phyloP scores from a whole-genome alignment of 768 basidiomycete species.

The Auricularia auricula-judae region DNA sequence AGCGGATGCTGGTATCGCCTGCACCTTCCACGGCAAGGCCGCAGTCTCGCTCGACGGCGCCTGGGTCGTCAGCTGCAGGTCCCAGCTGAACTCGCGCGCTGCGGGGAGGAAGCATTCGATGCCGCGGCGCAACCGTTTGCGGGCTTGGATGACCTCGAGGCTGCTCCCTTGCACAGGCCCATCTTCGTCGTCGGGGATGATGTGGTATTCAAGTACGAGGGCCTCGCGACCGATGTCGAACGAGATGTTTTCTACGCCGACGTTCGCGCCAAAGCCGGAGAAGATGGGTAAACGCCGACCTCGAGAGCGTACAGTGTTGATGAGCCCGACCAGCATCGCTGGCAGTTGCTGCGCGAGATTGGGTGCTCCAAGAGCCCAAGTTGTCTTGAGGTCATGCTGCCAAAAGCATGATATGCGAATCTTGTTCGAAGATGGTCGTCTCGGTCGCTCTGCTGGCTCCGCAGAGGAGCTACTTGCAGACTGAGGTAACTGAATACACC shows the following conservation, averaged over 20 bases:
- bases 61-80: constrained; percentile 66
- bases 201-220: constrained; percentile 70
- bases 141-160: constrained; percentile 51
- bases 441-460: constrained; percentile 21
- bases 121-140: constrained; percentile 57
- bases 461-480: constrained; percentile 14
- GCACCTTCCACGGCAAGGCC: constrained; percentile 55
- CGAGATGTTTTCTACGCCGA: constrained; percentile 65
- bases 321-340: constrained; percentile 71
- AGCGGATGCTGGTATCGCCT: constrained; percentile 4
- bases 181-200: constrained; percentile 60
- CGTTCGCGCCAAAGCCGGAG: constrained; percentile 67
- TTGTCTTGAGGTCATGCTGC: constrained; percentile 84
- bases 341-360: constrained; percentile 70
- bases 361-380: constrained; percentile 70
- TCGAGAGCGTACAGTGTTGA: constrained; percentile 71
- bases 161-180: constrained; percentile 13
- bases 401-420: constrained; percentile 85
- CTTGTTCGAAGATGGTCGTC: constrained; percentile 22
- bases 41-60: constrained; percentile 66
- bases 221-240: constrained; percentile 80
- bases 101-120: constrained; percentile 74
- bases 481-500: constrained; percentile 69
- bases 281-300: constrained; percentile 67
- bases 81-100: constrained; percentile 58